Base-by-base conservation (phyloP, 768 basidiomycete genomes). In the Boletus huronensis region DNA sequence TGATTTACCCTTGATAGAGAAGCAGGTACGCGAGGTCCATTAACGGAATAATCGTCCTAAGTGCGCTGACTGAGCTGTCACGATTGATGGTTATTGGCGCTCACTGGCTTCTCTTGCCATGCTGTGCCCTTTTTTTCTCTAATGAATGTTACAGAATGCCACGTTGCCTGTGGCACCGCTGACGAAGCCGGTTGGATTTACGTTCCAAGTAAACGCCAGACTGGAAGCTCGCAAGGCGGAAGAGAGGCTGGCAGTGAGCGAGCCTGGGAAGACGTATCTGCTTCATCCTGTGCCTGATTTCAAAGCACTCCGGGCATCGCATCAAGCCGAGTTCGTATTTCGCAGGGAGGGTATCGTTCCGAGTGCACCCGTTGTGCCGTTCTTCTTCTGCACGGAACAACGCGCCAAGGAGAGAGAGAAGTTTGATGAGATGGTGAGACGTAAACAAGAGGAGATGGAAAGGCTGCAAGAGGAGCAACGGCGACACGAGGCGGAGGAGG, bases 351-450 rank as follows among this genome's bases (percentile, higher is more conserved):
- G 78, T 29, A 62, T 79, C 19, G 73, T 72, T 46, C 5, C 83
- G 83, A 11, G 63, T 70, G 11, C 43, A 0, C 53, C 64, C 48
- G 64, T 51, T 5, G 52, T 42, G 38, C 71, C 79, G 10, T 72
- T 81, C 38, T 62, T 70, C 50, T 74, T 87, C 55, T 73, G 67
- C 52, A 88, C 85, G 6, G 81, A 82, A 34, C 68, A 66, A 16
- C 79, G 88, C 34, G 78, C 81, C 55, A 77, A 74, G 60, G 85
- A 88, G 64, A 78, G 87, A 47, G 82, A 78, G 63, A 75, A 75
- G 72, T 90, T 85, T 67, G 85, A 90, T 44, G 78, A 76, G 57
- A 74, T 69, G 66, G 63, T 87, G 28, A 74, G 75, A 57, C 80
- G 77, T 64, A 82, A 81, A 55, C 84, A 87, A 65, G 69, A 69